Percentiles rank a stretch among this genome's conserved stretches.
Conservation (phyloP, 73 alveolate genomes). For the Tetrahymena borealis region DNA sequence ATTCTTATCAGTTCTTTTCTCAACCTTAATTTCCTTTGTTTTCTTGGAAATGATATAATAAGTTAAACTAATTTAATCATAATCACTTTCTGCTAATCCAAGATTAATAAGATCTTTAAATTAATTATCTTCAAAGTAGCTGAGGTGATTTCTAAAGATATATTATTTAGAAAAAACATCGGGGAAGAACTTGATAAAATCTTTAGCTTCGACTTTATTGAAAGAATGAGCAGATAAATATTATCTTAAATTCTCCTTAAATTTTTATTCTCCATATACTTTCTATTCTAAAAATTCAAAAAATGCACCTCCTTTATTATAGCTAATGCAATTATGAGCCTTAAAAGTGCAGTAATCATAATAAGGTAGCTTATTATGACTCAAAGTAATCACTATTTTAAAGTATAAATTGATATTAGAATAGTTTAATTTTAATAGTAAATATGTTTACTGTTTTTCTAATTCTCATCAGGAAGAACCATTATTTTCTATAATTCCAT, state of each 20-base stretch:
- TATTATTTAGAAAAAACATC: neutral
- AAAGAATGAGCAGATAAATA: neutral
- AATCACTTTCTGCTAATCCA: neutral
- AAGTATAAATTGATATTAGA: neutral
- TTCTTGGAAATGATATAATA: neutral
- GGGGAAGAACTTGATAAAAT: neutral
- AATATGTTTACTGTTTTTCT: neutral
- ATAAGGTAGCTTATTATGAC: neutral
- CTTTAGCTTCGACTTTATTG: neutral
- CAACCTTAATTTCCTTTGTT: neutral
- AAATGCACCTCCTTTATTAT: neutral
- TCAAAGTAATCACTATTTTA: neutral
- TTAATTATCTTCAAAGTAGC: neutral
- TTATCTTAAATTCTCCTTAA: neutral
- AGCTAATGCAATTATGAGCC: neutral
- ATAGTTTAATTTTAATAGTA: neutral
- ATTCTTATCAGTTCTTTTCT: neutral
- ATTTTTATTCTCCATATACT: neutral
- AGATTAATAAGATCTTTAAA: neutral
- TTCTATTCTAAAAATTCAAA: neutral
- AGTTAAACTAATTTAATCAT: neutral
- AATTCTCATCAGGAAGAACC: neutral
- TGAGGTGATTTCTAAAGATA: neutral
- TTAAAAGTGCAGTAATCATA: neutral
- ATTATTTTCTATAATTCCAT: neutral